Evolutionary conservation across 768 basidiomycete genomes (phyloP).

Genomic region (Mycena metata): DNA sequence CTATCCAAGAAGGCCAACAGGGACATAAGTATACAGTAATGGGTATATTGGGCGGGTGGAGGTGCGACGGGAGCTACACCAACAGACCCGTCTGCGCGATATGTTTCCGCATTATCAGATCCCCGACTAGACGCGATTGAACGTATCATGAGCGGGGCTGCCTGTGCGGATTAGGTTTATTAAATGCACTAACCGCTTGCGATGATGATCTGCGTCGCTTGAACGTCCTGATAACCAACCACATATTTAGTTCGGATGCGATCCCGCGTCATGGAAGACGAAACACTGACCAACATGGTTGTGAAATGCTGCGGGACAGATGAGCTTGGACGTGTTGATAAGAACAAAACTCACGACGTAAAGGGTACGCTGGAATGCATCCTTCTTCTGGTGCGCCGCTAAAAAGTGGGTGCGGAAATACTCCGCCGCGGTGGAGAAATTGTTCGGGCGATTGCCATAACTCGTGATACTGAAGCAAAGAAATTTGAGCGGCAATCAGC

Average conservation of each 20-base stretch:
- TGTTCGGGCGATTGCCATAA: slow-evolving; percentile 79
- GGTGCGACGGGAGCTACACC: slow-evolving; percentile 14
- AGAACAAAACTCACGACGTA: slow-evolving; percentile 66
- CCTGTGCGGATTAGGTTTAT: background rate
- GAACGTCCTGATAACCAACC: slow-evolving; percentile 66
- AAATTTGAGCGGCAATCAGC: slow-evolving; percentile 15
- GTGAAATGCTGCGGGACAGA: slow-evolving; percentile 68
- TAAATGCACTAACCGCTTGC: slow-evolving; percentile 61
- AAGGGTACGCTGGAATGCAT: slow-evolving; percentile 68
- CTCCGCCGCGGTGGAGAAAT: slow-evolving; percentile 75
- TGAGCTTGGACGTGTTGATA: no score
- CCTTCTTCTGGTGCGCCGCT: slow-evolving; percentile 79
- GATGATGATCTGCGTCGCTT: slow-evolving; percentile 76
- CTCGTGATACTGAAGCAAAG: slow-evolving; percentile 73
- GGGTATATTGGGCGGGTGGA: no score
- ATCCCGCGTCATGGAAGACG: slow-evolving; percentile 25
- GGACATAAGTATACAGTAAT: background rate
- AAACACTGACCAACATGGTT: slow-evolving; percentile 69
- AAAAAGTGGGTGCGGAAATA: slow-evolving; percentile 91
- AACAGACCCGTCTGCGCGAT: slow-evolving; percentile 63
- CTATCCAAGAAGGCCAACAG: slow-evolving; percentile 25
- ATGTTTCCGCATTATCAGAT: slow-evolving; percentile 77
- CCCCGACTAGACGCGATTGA: slow-evolving; percentile 61
- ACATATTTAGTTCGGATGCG: slow-evolving; percentile 14
- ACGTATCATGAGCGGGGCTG: background rate